Evolutionary conservation across 495 filamentous ascomycete species (phyloP).

Genomic region (Glarea lozoyensis): DNA sequence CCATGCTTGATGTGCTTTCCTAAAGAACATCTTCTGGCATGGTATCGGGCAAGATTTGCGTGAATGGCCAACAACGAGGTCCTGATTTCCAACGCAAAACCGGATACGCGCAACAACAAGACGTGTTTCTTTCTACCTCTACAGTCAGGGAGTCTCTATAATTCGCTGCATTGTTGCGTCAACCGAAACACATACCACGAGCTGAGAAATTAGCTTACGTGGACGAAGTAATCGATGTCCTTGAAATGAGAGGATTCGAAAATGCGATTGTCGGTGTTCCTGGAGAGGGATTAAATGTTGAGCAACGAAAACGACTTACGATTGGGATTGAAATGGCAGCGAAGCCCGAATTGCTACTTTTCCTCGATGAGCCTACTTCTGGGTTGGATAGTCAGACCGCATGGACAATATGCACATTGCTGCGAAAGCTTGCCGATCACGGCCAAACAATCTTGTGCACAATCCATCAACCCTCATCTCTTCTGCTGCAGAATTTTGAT

Average conservation of each 20-base stretch:
- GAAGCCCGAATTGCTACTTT: slow-evolving; percentile 71
- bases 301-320: slow-evolving; percentile 79
- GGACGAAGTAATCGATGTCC: slow-evolving; percentile 47
- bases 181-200: slow-evolving; percentile 24
- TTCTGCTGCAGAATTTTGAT: slow-evolving; percentile 84
- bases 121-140: slow-evolving; percentile 80
- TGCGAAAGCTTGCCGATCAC: slow-evolving; percentile 68
- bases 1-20: slow-evolving; percentile 60
- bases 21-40: slow-evolving; percentile 75
- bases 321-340: slow-evolving; percentile 84
- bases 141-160: slow-evolving; percentile 50
- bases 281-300: slow-evolving; percentile 69
- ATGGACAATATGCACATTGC: slow-evolving; percentile 78
- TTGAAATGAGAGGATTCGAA: slow-evolving; percentile 68
- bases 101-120: slow-evolving; percentile 80
- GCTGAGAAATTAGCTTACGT: slow-evolving; percentile 50
- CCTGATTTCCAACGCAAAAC: slow-evolving; percentile 86
- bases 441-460: slow-evolving; percentile 86
- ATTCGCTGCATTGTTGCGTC: slow-evolving; percentile 37
- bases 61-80: slow-evolving; percentile 68
- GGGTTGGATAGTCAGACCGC: slow-evolving; percentile 75
- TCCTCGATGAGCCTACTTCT: slow-evolving; percentile 82
- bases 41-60: slow-evolving; percentile 71
- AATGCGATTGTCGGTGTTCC: slow-evolving; percentile 74
- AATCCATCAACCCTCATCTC: slow-evolving; percentile 82